phyloP scores from a whole-genome alignment of 139 green algal species.

The Mesotaenium endlicherianum region DNA sequence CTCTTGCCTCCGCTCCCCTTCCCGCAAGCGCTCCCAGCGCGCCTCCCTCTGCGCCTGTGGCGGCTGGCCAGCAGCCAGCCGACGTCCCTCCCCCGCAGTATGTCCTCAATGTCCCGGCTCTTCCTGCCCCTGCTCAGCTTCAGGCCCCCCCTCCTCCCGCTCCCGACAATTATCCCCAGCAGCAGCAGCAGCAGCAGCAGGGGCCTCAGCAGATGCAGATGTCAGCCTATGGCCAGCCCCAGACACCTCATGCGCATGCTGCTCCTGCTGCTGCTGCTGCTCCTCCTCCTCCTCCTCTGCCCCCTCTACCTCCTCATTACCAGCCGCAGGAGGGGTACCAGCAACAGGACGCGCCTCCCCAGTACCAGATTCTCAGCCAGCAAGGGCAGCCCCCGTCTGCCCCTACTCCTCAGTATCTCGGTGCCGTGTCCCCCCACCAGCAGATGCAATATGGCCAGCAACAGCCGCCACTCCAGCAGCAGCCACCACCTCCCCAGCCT shows the following conservation, averaged over 20 bases:
- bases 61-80: background rate
- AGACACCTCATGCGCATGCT: background rate
- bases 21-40: background rate
- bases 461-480: constrained; percentile 32
- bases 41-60: background rate
- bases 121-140: background rate
- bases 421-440: background rate
- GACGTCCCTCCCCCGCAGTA: constrained; percentile 5
- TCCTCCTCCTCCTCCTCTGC: constrained; percentile 13
- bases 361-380: no score
- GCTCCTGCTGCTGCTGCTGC: background rate
- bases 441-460: constrained; percentile 19
- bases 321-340: no score
- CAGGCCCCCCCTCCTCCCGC: background rate
- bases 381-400: no score
- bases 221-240: background rate
- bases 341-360: no score
- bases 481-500: constrained; percentile 3
- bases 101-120: background rate
- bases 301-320: no score
- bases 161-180: background rate
- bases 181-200: constrained; percentile 32
- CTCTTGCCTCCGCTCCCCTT: constrained; percentile 1
- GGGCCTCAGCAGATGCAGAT: background rate
- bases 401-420: no score